A percentile compares a stretch with the other conserved stretches of the same genome.
Conservation (phyloP, 768 basidiomycete species). For the Cystofilobasidium ferigula region DNA sequence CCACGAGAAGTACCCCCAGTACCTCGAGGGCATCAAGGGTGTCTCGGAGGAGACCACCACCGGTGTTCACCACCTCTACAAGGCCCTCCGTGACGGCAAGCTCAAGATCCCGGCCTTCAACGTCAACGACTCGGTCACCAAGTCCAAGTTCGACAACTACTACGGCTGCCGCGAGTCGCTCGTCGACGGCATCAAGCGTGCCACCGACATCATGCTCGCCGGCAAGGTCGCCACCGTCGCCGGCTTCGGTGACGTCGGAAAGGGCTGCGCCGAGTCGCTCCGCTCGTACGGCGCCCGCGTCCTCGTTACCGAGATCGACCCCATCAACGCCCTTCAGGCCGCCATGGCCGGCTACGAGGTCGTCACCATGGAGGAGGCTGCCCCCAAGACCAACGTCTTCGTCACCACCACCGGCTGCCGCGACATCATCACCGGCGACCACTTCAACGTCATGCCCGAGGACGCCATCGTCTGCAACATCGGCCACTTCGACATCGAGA, state of each 20-base stretch:
- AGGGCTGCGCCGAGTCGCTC: slow-evolving; percentile 96
- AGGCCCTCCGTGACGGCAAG: slow-evolving; percentile 87
- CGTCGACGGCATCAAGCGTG: slow-evolving; percentile 99
- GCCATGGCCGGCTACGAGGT: slow-evolving; percentile 99
- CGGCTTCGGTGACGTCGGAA: slow-evolving; percentile 97
- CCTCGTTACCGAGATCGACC: slow-evolving; percentile 93
- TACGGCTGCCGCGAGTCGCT: slow-evolving; percentile 99
- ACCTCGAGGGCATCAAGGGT: slow-evolving; percentile 72
- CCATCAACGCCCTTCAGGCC: slow-evolving; percentile 98
- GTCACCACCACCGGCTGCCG: slow-evolving; percentile 98
- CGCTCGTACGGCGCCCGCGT: slow-evolving; percentile 96
- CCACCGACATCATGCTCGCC: slow-evolving; percentile 99
- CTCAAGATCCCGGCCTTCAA: slow-evolving; percentile 98
- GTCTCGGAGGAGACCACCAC: slow-evolving; percentile 99
- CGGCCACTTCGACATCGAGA: slow-evolving; percentile 49
- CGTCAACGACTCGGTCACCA: slow-evolving; percentile 98
- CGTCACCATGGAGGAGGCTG: slow-evolving; percentile 95
- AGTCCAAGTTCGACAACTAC: slow-evolving; percentile 78
- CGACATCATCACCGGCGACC: slow-evolving; percentile 85
- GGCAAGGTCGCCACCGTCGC: slow-evolving; percentile 99
- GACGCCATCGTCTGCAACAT: slow-evolving; percentile 95
- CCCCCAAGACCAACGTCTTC: slow-evolving; percentile 75
- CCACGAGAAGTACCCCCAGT: slow-evolving; percentile 92
- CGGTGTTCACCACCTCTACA: slow-evolving; percentile 98
- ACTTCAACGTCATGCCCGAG: slow-evolving; percentile 90